phyloP scores from a whole-genome alignment of 1,139 yeast genomes.

The Kluyveromyces marxianus region DNA sequence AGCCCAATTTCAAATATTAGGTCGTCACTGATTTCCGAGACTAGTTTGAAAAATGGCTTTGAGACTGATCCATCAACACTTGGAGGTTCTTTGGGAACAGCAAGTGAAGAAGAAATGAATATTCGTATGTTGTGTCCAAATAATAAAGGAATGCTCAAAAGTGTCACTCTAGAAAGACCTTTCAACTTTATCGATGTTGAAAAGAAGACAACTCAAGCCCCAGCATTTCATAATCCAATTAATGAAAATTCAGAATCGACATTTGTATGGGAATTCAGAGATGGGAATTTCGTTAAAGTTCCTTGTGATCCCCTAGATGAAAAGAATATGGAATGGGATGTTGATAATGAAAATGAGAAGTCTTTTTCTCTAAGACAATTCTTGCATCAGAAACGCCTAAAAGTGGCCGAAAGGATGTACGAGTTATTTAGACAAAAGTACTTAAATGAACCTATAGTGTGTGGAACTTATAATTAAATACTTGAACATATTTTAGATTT shows the following conservation, averaged over 20 bases:
- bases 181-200: too few species aligned
- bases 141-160: too few species aligned
- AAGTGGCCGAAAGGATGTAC: constrained; percentile 1
- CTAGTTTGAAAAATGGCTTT: too few species aligned
- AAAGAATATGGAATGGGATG: constrained; percentile 1
- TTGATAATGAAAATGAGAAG: background rate
- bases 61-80: too few species aligned
- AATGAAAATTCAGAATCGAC: background rate
- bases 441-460: background rate
- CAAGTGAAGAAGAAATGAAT: too few species aligned
- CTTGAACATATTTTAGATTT: background rate
- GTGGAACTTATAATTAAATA: background rate
- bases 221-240: too few species aligned
- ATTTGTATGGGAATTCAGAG: constrained; percentile 2
- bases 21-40: too few species aligned
- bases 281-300: background rate
- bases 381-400: background rate
- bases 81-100: too few species aligned
- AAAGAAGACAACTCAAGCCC: too few species aligned
- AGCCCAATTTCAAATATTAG: too few species aligned
- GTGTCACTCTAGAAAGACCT: too few species aligned
- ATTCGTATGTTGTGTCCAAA: too few species aligned
- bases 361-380: background rate
- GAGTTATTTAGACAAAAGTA: background rate
- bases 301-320: constrained; percentile 2